Percentiles rank a stretch among this genome's conserved stretches.
phyloP scores from a whole-genome alignment of 2,329 filamentous ascomycete species.

The Pleoardoris graminearum region DNA sequence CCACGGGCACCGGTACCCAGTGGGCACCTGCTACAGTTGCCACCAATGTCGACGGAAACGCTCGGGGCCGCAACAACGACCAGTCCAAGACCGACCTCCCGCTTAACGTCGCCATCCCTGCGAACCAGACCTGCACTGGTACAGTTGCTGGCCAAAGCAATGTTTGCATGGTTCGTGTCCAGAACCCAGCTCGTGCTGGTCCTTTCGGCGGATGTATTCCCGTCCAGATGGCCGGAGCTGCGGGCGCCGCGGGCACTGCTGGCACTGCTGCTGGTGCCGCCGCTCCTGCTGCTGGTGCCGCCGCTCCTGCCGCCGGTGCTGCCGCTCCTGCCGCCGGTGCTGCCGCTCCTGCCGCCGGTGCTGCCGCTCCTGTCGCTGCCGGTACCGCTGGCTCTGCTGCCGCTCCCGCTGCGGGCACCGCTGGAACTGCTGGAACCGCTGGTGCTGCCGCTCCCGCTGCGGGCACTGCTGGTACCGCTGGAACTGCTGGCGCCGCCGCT shows the following conservation, averaged over 20 bases:
- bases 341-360: constrained; percentile 2
- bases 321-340: not conserved
- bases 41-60: constrained; percentile 56
- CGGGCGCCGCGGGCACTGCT: constrained; percentile 10
- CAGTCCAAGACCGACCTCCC: constrained; percentile 45
- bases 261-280: constrained; percentile 7
- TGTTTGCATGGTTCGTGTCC: constrained; percentile 65
- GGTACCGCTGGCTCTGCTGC: not conserved
- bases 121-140: constrained; percentile 61
- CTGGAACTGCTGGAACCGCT: constrained; percentile 5
- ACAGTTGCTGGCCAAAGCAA: constrained; percentile 62
- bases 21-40: constrained; percentile 61
- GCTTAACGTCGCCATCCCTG: constrained; percentile 62
- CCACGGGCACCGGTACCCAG: constrained; percentile 59
- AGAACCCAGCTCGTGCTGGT: constrained; percentile 63
- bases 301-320: constrained; percentile 11
- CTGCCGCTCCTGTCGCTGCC: not conserved
- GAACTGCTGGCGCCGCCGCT: constrained; percentile 7
- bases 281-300: constrained; percentile 7
- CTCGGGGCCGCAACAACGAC: constrained; percentile 50
- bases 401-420: constrained; percentile 2
- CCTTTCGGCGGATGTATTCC: constrained; percentile 66
- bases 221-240: constrained; percentile 52
- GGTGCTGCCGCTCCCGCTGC: constrained; percentile 7
- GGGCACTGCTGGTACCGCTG: constrained; percentile 6